phyloP scores from a whole-genome alignment of 2,329 filamentous ascomycete species.

The Monosporascus sp. region DNA sequence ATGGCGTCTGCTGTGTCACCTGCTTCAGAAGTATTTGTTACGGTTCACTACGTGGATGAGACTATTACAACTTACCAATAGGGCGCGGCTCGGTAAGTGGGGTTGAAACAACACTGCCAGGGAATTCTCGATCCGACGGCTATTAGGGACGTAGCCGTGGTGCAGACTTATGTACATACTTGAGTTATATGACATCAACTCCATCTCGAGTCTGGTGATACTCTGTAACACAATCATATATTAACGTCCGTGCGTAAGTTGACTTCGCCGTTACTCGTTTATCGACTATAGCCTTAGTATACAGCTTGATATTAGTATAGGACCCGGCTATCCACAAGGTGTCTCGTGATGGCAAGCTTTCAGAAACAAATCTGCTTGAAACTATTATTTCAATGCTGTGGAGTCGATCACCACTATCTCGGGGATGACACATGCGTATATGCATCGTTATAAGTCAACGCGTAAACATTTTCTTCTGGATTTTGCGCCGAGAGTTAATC shows the following conservation, averaged over 20 bases:
- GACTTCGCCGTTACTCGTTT: background rate
- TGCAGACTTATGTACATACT: background rate
- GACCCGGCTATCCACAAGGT: no score
- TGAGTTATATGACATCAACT: background rate
- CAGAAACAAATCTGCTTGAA: no score
- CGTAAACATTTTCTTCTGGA: no score
- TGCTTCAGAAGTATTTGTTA: background rate
- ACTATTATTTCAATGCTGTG: no score
- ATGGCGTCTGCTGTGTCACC: background rate
- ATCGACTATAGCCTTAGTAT: no score
- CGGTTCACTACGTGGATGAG: background rate
- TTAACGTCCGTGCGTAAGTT: background rate
- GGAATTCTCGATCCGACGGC: background rate
- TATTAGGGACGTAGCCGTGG: background rate
- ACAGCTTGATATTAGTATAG: no score
- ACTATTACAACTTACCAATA: background rate
- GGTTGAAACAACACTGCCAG: background rate
- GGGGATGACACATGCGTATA: no score
- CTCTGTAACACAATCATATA: background rate
- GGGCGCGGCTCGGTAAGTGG: background rate
- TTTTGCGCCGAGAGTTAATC: no score
- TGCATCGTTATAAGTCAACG: no score
- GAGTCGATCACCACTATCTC: no score
- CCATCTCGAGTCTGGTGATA: background rate
- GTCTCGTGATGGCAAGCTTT: no score